Percentiles rank a stretch among this genome's conserved stretches.
phyloP scores from a whole-genome alignment of 2,329 filamentous ascomycete genomes.

The Immersiporthe knoxdaviesiana region DNA sequence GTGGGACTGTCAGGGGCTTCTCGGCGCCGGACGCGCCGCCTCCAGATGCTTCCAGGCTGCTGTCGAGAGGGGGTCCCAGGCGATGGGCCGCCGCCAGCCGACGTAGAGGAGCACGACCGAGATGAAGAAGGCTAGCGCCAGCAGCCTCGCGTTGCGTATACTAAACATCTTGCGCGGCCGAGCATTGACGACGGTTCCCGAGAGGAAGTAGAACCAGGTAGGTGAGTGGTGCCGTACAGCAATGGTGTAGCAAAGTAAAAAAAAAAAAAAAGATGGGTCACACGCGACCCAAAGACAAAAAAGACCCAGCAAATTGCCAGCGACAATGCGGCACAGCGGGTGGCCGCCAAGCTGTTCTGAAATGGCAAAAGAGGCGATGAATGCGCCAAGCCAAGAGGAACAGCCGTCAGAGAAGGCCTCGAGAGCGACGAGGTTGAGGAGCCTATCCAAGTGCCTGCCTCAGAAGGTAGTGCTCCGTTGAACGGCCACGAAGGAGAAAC shows the following conservation, averaged over 20 bases:
- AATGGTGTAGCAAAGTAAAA: neutral
- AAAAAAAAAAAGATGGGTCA: neutral
- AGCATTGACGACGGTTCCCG: slow-evolving; percentile 7
- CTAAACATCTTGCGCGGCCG: slow-evolving; percentile 20
- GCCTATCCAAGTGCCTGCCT: neutral
- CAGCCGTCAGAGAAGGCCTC: neutral
- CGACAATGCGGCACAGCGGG: neutral
- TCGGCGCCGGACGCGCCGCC: neutral
- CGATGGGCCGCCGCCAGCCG: slow-evolving; percentile 18
- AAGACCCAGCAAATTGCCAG: neutral
- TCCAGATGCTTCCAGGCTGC: neutral
- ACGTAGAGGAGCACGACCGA: slow-evolving; percentile 21
- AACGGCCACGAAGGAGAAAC: neutral
- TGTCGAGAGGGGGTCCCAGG: slow-evolving; percentile 8
- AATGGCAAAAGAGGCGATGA: neutral
- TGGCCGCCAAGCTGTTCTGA: neutral
- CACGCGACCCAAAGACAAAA: neutral
- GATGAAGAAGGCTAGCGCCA: slow-evolving; percentile 20
- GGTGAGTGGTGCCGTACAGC: neutral
- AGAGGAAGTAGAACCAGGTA: neutral
- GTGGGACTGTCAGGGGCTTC: slow-evolving; percentile 1
- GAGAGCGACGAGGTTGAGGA: neutral
- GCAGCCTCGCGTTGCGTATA: slow-evolving; percentile 24
- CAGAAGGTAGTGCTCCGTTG: neutral
- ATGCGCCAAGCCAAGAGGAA: neutral